These are phyloP conservation scores for Fusarium pseudograminearum DNA, from an alignment of 2,329 filamentous ascomycete genomes.

Conservation along the genomic window DNA sequence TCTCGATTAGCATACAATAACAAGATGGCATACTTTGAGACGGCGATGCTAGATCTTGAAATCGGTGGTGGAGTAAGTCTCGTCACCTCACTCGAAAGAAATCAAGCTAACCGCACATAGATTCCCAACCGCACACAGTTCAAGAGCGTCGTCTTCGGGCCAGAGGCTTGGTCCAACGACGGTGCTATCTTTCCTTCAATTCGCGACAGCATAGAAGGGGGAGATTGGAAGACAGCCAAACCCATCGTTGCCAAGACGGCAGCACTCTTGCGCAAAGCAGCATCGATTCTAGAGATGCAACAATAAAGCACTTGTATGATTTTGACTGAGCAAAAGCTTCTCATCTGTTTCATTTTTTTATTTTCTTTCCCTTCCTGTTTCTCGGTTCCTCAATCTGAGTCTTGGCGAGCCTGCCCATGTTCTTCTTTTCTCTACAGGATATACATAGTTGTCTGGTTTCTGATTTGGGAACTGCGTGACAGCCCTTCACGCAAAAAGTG, in stretches of 20 bases:
- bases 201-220: conserved; percentile 78
- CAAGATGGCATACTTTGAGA: conserved; percentile 84
- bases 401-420: conserved; percentile 32
- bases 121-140: conserved; percentile 90
- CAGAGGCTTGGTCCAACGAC: conserved; percentile 75
- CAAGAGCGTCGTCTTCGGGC: conserved; percentile 92
- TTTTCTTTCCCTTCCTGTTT: conserved; percentile 2
- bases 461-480: conserved; percentile 32
- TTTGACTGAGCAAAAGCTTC: conserved; percentile 20
- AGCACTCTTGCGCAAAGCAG: conserved; percentile 72
- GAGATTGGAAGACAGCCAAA: conserved; percentile 77
- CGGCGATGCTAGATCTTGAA: conserved; percentile 81
- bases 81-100: not conserved
- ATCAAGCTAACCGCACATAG: conserved; percentile 56
- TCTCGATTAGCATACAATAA: conserved; percentile 82
- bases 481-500: conserved; percentile 38
- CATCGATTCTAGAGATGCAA: conserved; percentile 51
- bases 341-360: conserved; percentile 16
- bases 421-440: conserved; percentile 31
- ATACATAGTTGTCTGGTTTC: conserved; percentile 39
- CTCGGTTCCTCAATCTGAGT: conserved; percentile 22
- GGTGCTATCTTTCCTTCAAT: conserved; percentile 73
- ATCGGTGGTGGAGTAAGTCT: conserved; percentile 77
- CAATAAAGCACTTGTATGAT: conserved; percentile 38
- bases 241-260: conserved; percentile 78